These are phyloP conservation scores for Paralagenidium karlingii DNA, from an alignment of 352 stramenopile species.

Conservation along the genomic window DNA sequence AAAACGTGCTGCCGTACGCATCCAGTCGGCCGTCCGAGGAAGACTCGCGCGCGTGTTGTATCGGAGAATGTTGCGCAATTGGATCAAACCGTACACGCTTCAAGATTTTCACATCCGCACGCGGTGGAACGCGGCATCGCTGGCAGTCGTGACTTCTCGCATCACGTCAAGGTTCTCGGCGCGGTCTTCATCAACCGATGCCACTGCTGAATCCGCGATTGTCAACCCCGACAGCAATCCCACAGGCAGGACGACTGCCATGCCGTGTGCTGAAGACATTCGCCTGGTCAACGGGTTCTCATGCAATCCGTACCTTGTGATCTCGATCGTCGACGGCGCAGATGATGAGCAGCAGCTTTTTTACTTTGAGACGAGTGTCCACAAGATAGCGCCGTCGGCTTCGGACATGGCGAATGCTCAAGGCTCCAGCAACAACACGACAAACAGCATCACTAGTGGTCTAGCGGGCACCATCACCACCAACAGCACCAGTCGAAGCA, in stretches of 20 bases:
- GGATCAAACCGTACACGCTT: slow-evolving; percentile 43
- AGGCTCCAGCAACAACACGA: no score
- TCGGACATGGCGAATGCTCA: no score
- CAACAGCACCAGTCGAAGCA: no score
- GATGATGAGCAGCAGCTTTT: slow-evolving; percentile 56
- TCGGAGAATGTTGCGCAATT: slow-evolving; percentile 26
- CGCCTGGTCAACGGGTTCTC: slow-evolving; percentile 53
- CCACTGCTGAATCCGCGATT: neutral
- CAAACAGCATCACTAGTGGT: no score
- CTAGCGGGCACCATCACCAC: no score
- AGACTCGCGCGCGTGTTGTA: slow-evolving; percentile 34
- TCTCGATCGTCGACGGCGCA: slow-evolving; percentile 48
- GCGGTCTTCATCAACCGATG: neutral
- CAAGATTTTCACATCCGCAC: slow-evolving; percentile 19
- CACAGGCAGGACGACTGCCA: neutral
- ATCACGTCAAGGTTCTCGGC: neutral
- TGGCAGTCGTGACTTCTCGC: neutral
- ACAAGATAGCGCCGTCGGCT: no score
- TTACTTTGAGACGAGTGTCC: slow-evolving; percentile 50
- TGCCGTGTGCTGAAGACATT: slow-evolving; percentile 21
- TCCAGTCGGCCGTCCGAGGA: slow-evolving; percentile 37
- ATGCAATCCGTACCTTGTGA: slow-evolving; percentile 62
- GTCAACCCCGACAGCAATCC: neutral
- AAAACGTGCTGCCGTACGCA: slow-evolving; percentile 34
- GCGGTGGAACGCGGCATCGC: no score